Conservation (phyloP, 2,329 filamentous ascomycete genomes). For the Aureobasidium sp. region DNA sequence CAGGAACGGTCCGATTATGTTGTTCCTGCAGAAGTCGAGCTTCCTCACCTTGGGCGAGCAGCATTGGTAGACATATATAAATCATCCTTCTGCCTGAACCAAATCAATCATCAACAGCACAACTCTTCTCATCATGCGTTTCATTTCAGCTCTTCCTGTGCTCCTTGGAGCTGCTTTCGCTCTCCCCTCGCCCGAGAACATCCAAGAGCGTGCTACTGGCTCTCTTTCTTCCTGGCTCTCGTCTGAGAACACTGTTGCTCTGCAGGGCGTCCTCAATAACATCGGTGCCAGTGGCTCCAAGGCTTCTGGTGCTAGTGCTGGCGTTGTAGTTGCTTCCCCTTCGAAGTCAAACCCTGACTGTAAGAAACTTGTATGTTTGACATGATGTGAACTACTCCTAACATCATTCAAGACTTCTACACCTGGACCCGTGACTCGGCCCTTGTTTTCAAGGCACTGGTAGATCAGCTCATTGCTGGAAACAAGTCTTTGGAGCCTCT, state of each 20-base stretch:
- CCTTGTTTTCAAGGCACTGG: conserved; percentile 60
- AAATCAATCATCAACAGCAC: neutral
- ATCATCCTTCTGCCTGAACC: neutral
- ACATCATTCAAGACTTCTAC: conserved; percentile 54
- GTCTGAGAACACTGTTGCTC: conserved; percentile 40
- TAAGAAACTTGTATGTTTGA: conserved; percentile 26
- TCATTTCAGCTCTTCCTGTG: conserved; percentile 10
- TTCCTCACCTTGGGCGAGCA: neutral
- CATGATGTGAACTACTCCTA: neutral
- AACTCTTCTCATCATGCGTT: conserved; percentile 3
- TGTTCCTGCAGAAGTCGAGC: neutral
- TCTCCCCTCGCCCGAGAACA: conserved; percentile 16
- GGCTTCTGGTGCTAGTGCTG: conserved; percentile 41
- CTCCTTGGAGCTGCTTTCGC: conserved; percentile 14
- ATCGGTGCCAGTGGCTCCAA: conserved; percentile 46
- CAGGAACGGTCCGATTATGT: neutral
- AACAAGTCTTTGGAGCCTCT: conserved; percentile 50
- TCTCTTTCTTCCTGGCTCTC: conserved; percentile 32
- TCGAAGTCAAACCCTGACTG: conserved; percentile 49
- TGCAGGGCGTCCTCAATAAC: conserved; percentile 49
- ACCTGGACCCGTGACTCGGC: conserved; percentile 73
- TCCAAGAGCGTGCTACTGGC: conserved; percentile 19
- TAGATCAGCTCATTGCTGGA: conserved; percentile 60
- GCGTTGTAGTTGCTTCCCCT: conserved; percentile 50
- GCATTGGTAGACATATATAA: conserved; percentile 1